These are phyloP conservation scores for Eucalyptus pumila DNA, from an alignment of 345 rosid genomes.

Conservation along the genomic window DNA sequence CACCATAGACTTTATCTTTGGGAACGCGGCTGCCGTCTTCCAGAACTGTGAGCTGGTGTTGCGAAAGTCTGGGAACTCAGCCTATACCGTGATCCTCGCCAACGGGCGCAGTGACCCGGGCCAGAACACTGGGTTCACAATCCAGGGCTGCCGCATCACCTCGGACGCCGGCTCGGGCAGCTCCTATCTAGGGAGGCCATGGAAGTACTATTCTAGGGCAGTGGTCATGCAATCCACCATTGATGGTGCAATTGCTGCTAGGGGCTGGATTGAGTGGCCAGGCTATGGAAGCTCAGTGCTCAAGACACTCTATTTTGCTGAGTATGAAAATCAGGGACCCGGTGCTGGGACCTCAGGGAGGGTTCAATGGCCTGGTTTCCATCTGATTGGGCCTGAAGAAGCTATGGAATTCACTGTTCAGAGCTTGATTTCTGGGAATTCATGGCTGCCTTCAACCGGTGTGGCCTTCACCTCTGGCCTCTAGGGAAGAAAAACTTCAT, in stretches of 20 bases:
- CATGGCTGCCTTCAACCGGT: constrained; percentile 61
- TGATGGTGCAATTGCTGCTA: constrained; percentile 25
- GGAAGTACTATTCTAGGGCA: constrained; percentile 63
- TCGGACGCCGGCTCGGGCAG: constrained; percentile 2
- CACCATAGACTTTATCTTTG: constrained; percentile 73
- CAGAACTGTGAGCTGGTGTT: constrained; percentile 45
- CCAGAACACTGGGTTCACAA: constrained; percentile 64
- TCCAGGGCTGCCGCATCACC: constrained; percentile 43
- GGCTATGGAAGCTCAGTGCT: constrained; percentile 4
- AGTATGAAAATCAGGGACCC: constrained; percentile 31
- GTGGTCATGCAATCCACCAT: constrained; percentile 59
- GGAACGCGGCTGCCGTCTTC: constrained; percentile 78
- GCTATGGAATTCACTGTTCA: constrained; percentile 36
- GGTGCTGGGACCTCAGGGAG: constrained; percentile 27
- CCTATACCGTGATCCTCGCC: constrained; percentile 41
- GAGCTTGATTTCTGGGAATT: constrained; percentile 25
- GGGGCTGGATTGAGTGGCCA: constrained; percentile 78
- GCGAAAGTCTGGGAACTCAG: constrained; percentile 18
- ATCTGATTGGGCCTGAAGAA: constrained; percentile 21
- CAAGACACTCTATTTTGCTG: constrained; percentile 35
- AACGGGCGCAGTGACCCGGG: constrained; percentile 51
- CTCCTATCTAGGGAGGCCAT: constrained; percentile 71
- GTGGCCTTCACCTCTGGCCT: constrained; percentile 41
- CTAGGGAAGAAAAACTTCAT: neutral
- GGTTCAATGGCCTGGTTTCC: constrained; percentile 40